Evolutionary conservation across 257 asterid species (phyloP).

Genomic region (Thymus quinquecostatus): DNA sequence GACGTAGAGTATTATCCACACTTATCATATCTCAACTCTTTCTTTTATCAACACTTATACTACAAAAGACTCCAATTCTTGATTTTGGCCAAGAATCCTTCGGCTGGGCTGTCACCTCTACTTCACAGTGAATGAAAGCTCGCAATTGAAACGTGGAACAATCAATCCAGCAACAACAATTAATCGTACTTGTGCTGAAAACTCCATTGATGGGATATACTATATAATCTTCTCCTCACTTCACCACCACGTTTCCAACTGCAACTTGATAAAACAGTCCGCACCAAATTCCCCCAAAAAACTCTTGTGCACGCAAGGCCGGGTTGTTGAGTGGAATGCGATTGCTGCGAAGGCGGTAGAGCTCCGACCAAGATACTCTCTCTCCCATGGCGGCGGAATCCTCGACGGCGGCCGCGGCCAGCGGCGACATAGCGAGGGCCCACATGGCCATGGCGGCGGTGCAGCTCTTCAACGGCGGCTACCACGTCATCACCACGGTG

Average conservation of each 20-base stretch:
- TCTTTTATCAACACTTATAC: too few species aligned
- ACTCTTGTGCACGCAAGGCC: neutral
- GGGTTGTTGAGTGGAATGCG: neutral
- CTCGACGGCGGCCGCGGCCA: constrained; percentile 36
- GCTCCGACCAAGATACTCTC: constrained; percentile 21
- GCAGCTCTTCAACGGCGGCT: constrained; percentile 80
- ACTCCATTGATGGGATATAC: neutral
- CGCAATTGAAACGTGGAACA: neutral
- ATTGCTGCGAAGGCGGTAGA: neutral
- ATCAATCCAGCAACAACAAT: neutral
- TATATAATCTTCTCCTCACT: neutral
- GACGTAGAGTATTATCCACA: too few species aligned
- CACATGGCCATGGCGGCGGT: constrained; percentile 83
- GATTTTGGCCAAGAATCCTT: too few species aligned
- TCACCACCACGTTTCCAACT: neutral
- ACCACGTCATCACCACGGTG: constrained; percentile 87
- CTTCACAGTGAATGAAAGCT: too few species aligned
- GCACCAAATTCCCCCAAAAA: neutral
- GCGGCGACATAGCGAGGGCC: constrained; percentile 62
- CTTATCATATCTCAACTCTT: too few species aligned
- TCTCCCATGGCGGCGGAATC: constrained; percentile 35
- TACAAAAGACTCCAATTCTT: too few species aligned
- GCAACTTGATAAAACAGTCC: neutral
- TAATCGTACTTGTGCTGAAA: neutral
- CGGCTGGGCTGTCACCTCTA: too few species aligned